These are phyloP conservation scores for Rhynchospora pubera DNA, from an alignment of 176 grass and related monocot species.

Conservation along the genomic window DNA sequence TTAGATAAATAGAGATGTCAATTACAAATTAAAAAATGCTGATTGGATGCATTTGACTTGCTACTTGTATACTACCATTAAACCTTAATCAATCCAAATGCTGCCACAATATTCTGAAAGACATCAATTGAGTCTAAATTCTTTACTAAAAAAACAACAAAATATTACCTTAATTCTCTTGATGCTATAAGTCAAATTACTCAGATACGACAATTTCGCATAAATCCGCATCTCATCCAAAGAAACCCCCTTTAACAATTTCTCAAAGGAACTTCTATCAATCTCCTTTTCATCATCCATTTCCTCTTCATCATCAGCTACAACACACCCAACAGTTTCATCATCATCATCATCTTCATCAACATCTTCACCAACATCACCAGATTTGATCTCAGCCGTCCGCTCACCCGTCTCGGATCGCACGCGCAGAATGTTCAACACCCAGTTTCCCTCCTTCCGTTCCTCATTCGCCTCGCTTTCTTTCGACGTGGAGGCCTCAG, in stretches of 20 bases:
- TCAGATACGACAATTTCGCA: constrained; percentile 71
- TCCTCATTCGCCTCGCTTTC: constrained; percentile 20
- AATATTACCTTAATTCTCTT: constrained; percentile 54
- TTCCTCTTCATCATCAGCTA: constrained; percentile 17
- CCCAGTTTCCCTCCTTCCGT: constrained; percentile 62
- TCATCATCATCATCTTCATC: constrained; percentile 32
- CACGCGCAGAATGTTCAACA: constrained; percentile 81
- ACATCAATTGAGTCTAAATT: background rate
- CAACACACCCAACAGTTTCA: constrained; percentile 15
- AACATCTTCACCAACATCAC: constrained; percentile 13
- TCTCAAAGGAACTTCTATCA: constrained; percentile 64
- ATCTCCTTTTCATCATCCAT: constrained; percentile 30
- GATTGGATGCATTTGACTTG: no score
- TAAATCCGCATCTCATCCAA: constrained; percentile 42
- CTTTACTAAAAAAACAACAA: background rate
- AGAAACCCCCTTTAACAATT: constrained; percentile 58
- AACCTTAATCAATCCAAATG: background rate
- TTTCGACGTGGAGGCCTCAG: background rate
- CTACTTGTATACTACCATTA: background rate
- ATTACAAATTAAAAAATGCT: no score
- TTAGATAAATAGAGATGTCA: no score
- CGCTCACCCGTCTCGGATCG: constrained; percentile 40
- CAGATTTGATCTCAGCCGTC: constrained; percentile 5
- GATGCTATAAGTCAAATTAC: constrained; percentile 73
- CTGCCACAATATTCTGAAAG: background rate